Base-by-base conservation (phyloP, 495 filamentous ascomycete species). In the Hypoxylon rickii region DNA sequence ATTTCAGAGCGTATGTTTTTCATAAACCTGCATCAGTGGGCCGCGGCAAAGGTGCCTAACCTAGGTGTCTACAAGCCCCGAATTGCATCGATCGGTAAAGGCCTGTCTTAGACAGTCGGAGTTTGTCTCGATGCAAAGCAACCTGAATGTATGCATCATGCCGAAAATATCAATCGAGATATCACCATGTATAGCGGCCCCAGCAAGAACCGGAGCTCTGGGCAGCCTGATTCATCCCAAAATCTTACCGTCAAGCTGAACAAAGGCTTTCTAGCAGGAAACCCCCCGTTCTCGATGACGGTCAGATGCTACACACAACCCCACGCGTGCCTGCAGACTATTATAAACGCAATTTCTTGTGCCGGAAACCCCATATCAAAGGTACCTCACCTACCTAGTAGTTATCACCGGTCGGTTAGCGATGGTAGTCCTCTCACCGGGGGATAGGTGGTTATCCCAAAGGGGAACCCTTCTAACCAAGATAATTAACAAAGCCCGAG, bases 21-120 rank as follows among this genome's bases (percentile, higher is more conserved):
- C 69, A 71, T 70, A 58, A 70, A 68, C 66, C 59, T 68, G 60
- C 57, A 64, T 62, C 44, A 43, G 51, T 56, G 58, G 61, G 47
- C 50, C 58, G 57, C 43, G 34, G 56, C 48, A 58, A 63, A 63
- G 49, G 42, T 63, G 44, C 50, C 60, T 58, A 56, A 56, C 51
- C 32, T 13, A 34, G 32, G 24, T 29, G 10, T 29, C 4, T 55
- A 40, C 42, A 46, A 37, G 46, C n/a, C n/a, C n/a, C n/a, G n/a
- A n/a, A n/a, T 40, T 42, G 42, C 58, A 45, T 61, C 57, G 50
- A 61, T 61, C 58, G 42, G 52, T 24, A 43, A 60, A 52, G 31
- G n/a, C 47, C 42, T 15, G 47, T 29, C 42, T 13, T 18, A 45
- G 24, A 42, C 13, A 42, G 26, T 32, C 21, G 57, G 40, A 52